These are phyloP conservation scores for Exophiala lecanii-corni DNA, from an alignment of 2,329 filamentous ascomycete genomes.

Conservation along the genomic window DNA sequence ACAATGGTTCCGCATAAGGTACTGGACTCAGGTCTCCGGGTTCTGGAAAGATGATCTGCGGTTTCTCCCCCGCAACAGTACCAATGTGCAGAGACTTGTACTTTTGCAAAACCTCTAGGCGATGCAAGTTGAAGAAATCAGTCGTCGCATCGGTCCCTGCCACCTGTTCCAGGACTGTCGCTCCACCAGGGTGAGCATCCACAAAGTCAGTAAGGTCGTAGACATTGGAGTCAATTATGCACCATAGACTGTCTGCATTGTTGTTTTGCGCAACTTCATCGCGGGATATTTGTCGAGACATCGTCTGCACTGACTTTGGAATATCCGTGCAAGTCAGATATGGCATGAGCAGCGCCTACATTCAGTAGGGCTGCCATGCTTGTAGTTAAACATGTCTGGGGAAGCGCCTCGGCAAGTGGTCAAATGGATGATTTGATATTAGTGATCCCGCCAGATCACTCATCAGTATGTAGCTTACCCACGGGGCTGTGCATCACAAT, in stretches of 20 bases:
- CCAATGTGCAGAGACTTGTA: conserved; percentile 70
- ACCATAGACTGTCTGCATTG: conserved; percentile 68
- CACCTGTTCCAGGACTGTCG: conserved; percentile 84
- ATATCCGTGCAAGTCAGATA: too few relatives aligned
- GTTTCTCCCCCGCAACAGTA: conserved; percentile 66
- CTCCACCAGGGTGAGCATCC: conserved; percentile 80
- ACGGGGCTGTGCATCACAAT: too few relatives aligned
- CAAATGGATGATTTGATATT: not conserved
- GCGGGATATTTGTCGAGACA: conserved; percentile 43
- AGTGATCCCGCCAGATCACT: not conserved
- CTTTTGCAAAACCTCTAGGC: conserved; percentile 79
- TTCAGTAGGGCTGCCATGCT: not conserved
- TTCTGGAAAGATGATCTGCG: conserved; percentile 66
- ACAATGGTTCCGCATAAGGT: conserved; percentile 78
- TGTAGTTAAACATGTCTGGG: not conserved
- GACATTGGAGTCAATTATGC: conserved; percentile 76
- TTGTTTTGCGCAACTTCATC: conserved; percentile 79
- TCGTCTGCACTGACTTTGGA: too few relatives aligned
- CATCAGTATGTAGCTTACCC: too few relatives aligned
- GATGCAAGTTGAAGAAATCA: conserved; percentile 70
- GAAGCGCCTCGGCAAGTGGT: not conserved
- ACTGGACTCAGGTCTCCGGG: conserved; percentile 69
- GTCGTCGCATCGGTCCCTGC: conserved; percentile 74
- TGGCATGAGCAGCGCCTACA: too few relatives aligned
- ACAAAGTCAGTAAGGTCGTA: conserved; percentile 79